These are phyloP conservation scores for Torulaspora microellipsoides DNA, from an alignment of 805 yeast genomes.

Conservation along the genomic window DNA sequence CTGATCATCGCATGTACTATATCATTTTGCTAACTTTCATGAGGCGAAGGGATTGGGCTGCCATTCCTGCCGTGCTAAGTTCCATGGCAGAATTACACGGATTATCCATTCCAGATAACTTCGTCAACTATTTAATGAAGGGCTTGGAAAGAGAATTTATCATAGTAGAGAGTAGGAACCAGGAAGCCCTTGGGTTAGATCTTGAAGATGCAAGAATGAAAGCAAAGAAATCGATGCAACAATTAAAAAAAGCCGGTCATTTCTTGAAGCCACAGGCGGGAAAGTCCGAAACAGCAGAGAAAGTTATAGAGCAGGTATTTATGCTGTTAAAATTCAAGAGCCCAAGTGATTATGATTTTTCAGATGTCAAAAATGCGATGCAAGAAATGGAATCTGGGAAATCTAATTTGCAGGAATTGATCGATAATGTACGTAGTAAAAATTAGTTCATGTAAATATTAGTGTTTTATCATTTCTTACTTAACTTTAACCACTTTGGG, in stretches of 20 bases:
- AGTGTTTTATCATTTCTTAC: slow-evolving; percentile 30
- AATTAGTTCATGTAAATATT: slow-evolving; percentile 6
- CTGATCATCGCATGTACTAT: slow-evolving; percentile 15
- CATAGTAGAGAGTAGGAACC: slow-evolving; percentile 4
- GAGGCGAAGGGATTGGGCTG: slow-evolving; percentile 23
- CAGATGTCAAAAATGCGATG: slow-evolving; percentile 14
- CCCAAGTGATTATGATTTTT: slow-evolving; percentile 14
- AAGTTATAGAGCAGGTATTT: slow-evolving; percentile 13
- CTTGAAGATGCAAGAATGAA: slow-evolving; percentile 1
- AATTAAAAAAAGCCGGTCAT: slow-evolving; percentile 2
- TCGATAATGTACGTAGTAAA: slow-evolving; percentile 4
- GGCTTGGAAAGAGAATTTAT: slow-evolving; percentile 24
- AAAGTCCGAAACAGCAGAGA: slow-evolving; percentile 1
- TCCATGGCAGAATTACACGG: slow-evolving; percentile 17
- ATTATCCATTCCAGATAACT: slow-evolving; percentile 7
- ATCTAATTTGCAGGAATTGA: slow-evolving; percentile 1
- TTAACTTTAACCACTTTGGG: slow-evolving; percentile 40
- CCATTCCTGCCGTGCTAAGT: slow-evolving; percentile 20
- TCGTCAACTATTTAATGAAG: slow-evolving; percentile 15
- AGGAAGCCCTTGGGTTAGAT: slow-evolving; percentile 1
- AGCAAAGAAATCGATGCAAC: slow-evolving; percentile 5
- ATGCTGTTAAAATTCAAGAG: slow-evolving; percentile 12
- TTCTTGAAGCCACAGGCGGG: not conserved
- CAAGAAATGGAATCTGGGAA: slow-evolving; percentile 12
- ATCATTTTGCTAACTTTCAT: slow-evolving; percentile 20